phyloP scores from a whole-genome alignment of 2,329 filamentous ascomycete species.

The Monilinia fructicola region DNA sequence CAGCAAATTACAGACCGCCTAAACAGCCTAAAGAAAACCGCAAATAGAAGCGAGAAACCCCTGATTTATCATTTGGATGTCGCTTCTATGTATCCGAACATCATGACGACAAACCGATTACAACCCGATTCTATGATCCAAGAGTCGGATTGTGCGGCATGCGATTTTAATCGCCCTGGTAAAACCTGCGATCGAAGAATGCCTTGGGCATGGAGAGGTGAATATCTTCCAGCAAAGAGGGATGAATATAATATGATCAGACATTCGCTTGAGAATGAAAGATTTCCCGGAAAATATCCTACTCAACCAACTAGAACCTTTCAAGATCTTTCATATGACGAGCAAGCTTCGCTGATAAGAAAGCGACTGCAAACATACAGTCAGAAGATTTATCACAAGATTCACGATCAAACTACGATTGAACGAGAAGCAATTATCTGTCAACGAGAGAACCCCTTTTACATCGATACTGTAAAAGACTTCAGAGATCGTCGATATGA shows the following conservation, averaged over 20 bases:
- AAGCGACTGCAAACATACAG: conserved; percentile 91
- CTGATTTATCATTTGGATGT: conserved; percentile 98
- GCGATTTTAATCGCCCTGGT: conserved; percentile 95
- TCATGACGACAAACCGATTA: conserved; percentile 98
- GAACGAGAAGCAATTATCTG: conserved; percentile 97
- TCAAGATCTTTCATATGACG: conserved; percentile 75
- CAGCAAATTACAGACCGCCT: conserved; percentile 74
- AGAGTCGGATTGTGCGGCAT: conserved; percentile 93
- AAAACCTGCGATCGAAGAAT: conserved; percentile 94
- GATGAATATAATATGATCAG: conserved; percentile 99
- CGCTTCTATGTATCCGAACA: conserved; percentile 99
- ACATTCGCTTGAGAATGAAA: conserved; percentile 86
- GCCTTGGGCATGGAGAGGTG: conserved; percentile 97
- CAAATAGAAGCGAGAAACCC: conserved; percentile 80
- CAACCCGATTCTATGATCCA: conserved; percentile 99
- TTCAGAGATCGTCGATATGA: conserved; percentile 97
- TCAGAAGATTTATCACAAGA: conserved; percentile 99
- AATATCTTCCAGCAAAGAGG: conserved; percentile 91
- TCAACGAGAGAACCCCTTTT: conserved; percentile 96
- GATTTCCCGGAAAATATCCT: conserved; percentile 77
- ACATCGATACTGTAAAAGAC: conserved; percentile 92
- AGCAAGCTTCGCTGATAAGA: conserved; percentile 76
- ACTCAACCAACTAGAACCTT: conserved; percentile 72
- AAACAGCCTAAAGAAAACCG: conserved; percentile 71
- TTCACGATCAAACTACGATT: conserved; percentile 90